These are phyloP conservation scores for Dactylellina cionopaga DNA, from an alignment of 2,329 filamentous ascomycete species.

Conservation along the genomic window DNA sequence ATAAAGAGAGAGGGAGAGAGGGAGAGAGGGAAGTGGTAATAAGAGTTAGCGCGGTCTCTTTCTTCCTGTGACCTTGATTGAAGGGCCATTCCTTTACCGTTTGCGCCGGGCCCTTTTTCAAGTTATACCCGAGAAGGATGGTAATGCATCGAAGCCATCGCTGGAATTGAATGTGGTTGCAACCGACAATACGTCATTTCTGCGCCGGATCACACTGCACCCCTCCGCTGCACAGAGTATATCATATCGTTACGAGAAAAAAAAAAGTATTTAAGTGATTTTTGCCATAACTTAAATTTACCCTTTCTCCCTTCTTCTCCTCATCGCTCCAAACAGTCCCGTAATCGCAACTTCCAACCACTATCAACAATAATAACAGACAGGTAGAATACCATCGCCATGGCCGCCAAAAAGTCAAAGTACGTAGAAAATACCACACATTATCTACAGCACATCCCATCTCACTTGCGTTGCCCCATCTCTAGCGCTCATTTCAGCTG, in stretches of 20 bases:
- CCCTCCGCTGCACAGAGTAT: background rate
- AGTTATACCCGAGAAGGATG: background rate
- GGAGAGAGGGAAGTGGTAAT: no score
- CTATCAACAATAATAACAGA: no score
- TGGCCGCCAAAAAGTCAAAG: constrained; percentile 38
- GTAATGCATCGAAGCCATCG: background rate
- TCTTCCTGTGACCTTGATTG: no score
- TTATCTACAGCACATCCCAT: no score
- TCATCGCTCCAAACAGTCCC: background rate
- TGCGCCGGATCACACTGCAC: background rate
- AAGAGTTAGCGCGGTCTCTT: no score
- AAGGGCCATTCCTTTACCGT: background rate
- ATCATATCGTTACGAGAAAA: background rate
- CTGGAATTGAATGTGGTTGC: constrained; percentile 8
- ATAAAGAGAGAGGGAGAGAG: no score
- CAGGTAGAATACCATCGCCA: constrained; percentile 6
- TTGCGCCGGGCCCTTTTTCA: background rate
- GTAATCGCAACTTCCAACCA: background rate
- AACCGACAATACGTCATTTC: constrained; percentile 36
- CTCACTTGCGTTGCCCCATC: background rate
- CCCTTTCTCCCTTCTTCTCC: background rate
- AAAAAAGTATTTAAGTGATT: no score
- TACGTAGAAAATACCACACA: constrained; percentile 36
- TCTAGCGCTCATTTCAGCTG: background rate
- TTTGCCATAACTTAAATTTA: constrained; percentile 20